Percentiles rank a stretch among this genome's conserved stretches.
Evolutionary conservation across 129 eudicot species (phyloP).

Genomic region (Tagetes erecta): DNA sequence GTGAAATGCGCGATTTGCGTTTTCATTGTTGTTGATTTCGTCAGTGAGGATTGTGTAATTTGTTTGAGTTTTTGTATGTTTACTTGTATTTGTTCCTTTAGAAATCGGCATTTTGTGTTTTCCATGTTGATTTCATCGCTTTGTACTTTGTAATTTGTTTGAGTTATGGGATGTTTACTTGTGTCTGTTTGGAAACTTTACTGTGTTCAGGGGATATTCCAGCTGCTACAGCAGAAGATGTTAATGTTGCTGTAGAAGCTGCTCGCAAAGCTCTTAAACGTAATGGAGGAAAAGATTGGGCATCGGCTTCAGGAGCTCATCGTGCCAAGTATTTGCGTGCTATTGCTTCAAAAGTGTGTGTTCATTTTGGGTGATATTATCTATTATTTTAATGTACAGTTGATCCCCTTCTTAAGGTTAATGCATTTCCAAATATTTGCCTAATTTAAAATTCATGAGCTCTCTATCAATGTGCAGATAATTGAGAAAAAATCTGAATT

Average conservation of each 20-base stretch:
- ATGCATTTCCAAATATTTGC: not conserved
- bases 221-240: constrained; percentile 75
- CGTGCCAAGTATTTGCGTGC: constrained; percentile 91
- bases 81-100: not conserved
- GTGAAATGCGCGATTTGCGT: not conserved
- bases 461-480: constrained; percentile 40
- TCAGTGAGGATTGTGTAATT: not conserved
- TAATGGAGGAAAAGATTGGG: constrained; percentile 72
- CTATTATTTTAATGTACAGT: not conserved
- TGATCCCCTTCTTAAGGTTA: not conserved
- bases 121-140: not conserved
- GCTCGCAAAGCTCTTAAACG: constrained; percentile 53
- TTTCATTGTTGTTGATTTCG: constrained; percentile 1
- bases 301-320: constrained; percentile 74
- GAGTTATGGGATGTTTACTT: constrained; percentile 9
- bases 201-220: constrained; percentile 64
- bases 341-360: constrained; percentile 76
- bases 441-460: not conserved
- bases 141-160: not conserved
- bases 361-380: not conserved
- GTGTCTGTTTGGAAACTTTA: not conserved
- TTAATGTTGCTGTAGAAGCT: constrained; percentile 66
- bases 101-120: not conserved
- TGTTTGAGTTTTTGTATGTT: constrained; percentile 3
- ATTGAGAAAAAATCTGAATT: constrained; percentile 59